Conservation (phyloP, 1,139 yeast species). For the Lodderomyces metapsilosis region DNA sequence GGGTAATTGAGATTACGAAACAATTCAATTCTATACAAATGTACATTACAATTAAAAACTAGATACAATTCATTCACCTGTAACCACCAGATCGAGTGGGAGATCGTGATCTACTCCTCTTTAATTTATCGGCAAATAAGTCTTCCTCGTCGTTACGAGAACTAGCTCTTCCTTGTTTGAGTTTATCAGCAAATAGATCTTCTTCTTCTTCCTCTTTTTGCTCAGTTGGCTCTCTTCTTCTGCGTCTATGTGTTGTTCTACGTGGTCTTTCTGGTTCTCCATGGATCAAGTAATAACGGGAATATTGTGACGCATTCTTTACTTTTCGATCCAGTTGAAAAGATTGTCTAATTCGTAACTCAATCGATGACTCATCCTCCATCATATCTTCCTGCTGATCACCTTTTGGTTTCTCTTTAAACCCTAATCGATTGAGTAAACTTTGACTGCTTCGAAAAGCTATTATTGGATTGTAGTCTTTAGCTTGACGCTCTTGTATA, state of each 20-base stretch:
- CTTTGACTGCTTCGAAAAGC: conserved; percentile 35
- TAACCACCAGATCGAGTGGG: conserved; percentile 15
- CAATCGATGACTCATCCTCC: conserved; percentile 43
- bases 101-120: conserved; percentile 17
- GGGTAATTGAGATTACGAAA: conserved; percentile 55
- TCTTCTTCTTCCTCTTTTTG: conserved; percentile 17
- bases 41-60: background rate
- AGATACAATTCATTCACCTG: conserved; percentile 7
- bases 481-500: conserved; percentile 36
- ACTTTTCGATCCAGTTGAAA: conserved; percentile 56
- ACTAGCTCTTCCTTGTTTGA: conserved; percentile 11
- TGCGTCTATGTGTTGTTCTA: conserved; percentile 6
- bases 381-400: conserved; percentile 25
- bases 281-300: conserved; percentile 66
- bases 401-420: conserved; percentile 10
- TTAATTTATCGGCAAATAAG: conserved; percentile 15
- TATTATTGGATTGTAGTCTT: conserved; percentile 38
- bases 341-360: conserved; percentile 49
- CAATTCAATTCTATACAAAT: background rate
- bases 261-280: conserved; percentile 64
- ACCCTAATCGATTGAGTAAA: conserved; percentile 31
- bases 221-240: conserved; percentile 11
- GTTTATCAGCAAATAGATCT: conserved; percentile 16
- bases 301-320: conserved; percentile 55
- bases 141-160: conserved; percentile 19